These are phyloP conservation scores for Sextonia rubra DNA, from an alignment of 164 flowering plant genomes.

Conservation along the genomic window DNA sequence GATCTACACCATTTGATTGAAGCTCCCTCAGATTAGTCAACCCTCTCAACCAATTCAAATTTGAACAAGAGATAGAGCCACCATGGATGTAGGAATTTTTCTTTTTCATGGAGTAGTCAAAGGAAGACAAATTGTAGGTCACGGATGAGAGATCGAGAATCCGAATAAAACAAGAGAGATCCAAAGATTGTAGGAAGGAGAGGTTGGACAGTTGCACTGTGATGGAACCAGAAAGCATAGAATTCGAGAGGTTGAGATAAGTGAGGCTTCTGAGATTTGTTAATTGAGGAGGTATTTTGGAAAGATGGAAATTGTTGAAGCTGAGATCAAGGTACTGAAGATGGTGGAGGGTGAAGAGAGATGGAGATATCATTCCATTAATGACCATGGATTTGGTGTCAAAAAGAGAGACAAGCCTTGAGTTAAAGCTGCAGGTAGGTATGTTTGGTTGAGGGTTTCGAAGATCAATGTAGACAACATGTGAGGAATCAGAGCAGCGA, in stretches of 20 bases:
- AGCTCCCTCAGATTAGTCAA: constrained; percentile 13
- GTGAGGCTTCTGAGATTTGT: constrained; percentile 10
- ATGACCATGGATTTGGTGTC: constrained; percentile 8
- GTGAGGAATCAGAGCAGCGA: constrained; percentile 13
- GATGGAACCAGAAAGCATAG: constrained; percentile 13
- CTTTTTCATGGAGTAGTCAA: not conserved
- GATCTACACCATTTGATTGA: constrained; percentile 15
- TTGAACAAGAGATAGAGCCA: constrained; percentile 5
- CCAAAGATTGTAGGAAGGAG: constrained; percentile 14
- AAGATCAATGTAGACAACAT: constrained; percentile 1
- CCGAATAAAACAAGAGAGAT: constrained; percentile 13
- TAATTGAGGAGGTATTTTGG: constrained; percentile 8
- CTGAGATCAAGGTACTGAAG: constrained; percentile 20
- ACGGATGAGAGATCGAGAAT: constrained; percentile 8
- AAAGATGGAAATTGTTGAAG: constrained; percentile 16
- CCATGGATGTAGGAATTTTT: not conserved
- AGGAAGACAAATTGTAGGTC: constrained; percentile 1
- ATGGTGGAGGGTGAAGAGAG: constrained; percentile 15
- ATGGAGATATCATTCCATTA: constrained; percentile 17
- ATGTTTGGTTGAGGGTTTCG: constrained; percentile 4
- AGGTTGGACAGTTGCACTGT: constrained; percentile 17
- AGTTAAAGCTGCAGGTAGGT: not conserved
- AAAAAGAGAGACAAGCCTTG: not conserved
- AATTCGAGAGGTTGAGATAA: constrained; percentile 13
- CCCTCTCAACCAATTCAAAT: constrained; percentile 18